Conservation (phyloP, 2,329 filamentous ascomycete genomes). For the Pyrenophora tritici-repentis region DNA sequence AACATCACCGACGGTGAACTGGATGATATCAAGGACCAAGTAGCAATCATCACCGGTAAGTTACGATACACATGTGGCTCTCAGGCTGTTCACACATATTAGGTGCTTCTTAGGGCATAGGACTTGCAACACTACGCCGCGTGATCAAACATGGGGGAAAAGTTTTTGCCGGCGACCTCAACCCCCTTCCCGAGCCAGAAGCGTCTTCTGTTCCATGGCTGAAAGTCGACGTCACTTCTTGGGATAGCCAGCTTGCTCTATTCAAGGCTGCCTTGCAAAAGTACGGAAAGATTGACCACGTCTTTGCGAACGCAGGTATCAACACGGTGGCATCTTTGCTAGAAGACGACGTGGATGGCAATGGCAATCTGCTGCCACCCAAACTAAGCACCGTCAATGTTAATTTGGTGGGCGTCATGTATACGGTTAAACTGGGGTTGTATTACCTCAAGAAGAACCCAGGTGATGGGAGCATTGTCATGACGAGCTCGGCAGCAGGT, state of each 20-base stretch:
- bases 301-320: slow-evolving; percentile 49
- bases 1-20: slow-evolving; percentile 54
- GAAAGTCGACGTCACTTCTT: slow-evolving; percentile 48
- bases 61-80: not conserved
- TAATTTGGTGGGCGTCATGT: slow-evolving; percentile 37
- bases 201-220: slow-evolving; percentile 27
- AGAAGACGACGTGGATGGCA: slow-evolving; percentile 37
- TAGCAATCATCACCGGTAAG: slow-evolving; percentile 60
- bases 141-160: slow-evolving; percentile 60
- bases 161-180: slow-evolving; percentile 62
- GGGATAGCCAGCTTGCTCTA: slow-evolving; percentile 56
- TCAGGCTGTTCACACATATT: not conserved
- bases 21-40: slow-evolving; percentile 53
- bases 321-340: slow-evolving; percentile 21
- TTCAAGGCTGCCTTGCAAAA: slow-evolving; percentile 56
- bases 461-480: slow-evolving; percentile 39
- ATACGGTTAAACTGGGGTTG: slow-evolving; percentile 38
- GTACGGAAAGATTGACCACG: slow-evolving; percentile 52
- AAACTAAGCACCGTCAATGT: slow-evolving; percentile 34
- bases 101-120: slow-evolving; percentile 66
- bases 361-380: slow-evolving; percentile 36
- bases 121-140: slow-evolving; percentile 59
- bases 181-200: slow-evolving; percentile 46
- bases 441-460: slow-evolving; percentile 34
- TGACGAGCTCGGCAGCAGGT: slow-evolving; percentile 38